These are phyloP conservation scores for Kokia cookei DNA, from an alignment of 441 rosid genomes.

Conservation along the genomic window DNA sequence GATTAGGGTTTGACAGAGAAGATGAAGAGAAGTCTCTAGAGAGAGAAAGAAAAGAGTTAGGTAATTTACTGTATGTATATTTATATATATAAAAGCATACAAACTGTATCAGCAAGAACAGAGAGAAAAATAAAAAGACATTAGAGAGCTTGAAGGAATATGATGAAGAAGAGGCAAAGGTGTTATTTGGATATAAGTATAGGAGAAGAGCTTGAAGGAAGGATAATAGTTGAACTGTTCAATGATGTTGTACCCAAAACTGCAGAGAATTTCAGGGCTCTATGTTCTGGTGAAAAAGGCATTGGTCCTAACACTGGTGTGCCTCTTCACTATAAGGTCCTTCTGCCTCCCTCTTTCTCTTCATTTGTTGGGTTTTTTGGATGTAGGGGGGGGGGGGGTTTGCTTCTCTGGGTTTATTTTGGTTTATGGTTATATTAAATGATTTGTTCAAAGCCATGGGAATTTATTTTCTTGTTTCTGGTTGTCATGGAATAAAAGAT, in stretches of 20 bases:
- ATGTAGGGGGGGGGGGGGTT: neutral
- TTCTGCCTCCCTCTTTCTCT: neutral
- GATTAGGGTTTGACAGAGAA: slow-evolving; percentile 19
- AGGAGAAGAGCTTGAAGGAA: slow-evolving; percentile 89
- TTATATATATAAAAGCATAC: neutral
- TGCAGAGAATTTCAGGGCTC: slow-evolving; percentile 86
- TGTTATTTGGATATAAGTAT: slow-evolving; percentile 88
- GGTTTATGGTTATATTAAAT: neutral
- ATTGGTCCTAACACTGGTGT: slow-evolving; percentile 67
- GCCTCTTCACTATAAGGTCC: slow-evolving; percentile 90
- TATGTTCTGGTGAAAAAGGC: slow-evolving; percentile 92
- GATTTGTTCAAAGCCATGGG: neutral
- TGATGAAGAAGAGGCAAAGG: slow-evolving; percentile 54
- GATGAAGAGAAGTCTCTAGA: neutral
- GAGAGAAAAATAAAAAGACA: neutral
- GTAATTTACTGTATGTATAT: neutral
- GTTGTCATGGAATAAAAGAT: neutral
- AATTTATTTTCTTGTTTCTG: neutral
- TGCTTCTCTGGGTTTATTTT: neutral
- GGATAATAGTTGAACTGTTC: slow-evolving; percentile 83
- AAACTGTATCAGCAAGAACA: neutral
- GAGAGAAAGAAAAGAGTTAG: neutral
- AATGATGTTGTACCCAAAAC: slow-evolving; percentile 86
- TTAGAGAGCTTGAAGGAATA: neutral
- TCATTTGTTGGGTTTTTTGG: neutral